Conservation (phyloP, 1,284 basidiomycete genomes). For the Marasmius oreades region DNA sequence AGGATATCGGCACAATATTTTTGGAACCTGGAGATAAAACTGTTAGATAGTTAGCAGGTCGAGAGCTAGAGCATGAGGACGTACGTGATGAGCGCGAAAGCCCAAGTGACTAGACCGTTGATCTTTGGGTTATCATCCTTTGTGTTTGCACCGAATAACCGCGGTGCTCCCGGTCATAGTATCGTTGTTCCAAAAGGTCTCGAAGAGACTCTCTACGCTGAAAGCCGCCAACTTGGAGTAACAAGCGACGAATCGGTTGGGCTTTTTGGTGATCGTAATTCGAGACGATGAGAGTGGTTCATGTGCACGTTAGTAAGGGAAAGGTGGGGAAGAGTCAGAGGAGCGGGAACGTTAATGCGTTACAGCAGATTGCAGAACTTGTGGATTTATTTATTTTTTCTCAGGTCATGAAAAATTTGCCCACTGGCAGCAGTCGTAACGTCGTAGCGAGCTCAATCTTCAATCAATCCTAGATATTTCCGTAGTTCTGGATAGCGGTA, state of each 20-base stretch:
- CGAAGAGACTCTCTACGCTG: conserved; percentile 71
- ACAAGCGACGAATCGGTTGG: conserved; percentile 6
- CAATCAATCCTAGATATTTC: no score
- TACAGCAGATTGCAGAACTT: no score
- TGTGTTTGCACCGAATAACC: conserved; percentile 70
- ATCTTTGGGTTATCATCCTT: conserved; percentile 83
- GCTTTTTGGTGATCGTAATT: conserved; percentile 4
- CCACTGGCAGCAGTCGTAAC: no score
- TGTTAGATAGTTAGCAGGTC: not conserved
- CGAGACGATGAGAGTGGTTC: not conserved
- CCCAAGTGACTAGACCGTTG: conserved; percentile 91
- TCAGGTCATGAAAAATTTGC: no score
- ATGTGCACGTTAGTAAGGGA: not conserved
- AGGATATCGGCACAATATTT: conserved; percentile 86
- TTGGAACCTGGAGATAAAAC: conserved; percentile 54
- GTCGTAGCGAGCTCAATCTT: no score
- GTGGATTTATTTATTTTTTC: no score
- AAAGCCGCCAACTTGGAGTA: conserved; percentile 23
- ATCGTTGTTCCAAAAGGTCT: conserved; percentile 63
- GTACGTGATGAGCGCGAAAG: conserved; percentile 87
- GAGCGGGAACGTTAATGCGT: no score
- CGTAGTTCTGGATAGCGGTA: no score
- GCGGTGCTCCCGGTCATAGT: conserved; percentile 74
- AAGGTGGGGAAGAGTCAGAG: no score
- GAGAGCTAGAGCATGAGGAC: conserved; percentile 27